Evolutionary conservation across 2,329 filamentous ascomycete species (phyloP), one percentile per base, ranked within the genome.

Genomic region (Curvularia sp.): DNA sequence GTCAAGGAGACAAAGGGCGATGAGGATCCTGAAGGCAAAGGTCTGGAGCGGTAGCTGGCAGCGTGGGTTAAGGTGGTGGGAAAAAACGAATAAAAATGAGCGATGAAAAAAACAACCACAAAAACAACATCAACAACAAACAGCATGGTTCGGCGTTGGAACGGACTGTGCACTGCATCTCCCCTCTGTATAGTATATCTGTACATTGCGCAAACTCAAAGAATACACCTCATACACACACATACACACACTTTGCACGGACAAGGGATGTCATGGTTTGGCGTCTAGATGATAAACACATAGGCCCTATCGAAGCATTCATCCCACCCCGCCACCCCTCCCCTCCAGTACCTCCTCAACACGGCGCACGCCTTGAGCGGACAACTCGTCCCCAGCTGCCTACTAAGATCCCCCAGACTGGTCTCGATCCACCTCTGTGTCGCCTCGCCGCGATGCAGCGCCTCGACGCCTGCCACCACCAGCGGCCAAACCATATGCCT

Each of bases 1-100:
- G 67, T 73, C 13, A 62, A 62, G 36, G 73, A 71, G 60, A 72
- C 68, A 3, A 68, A 67, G 51, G 69, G 70, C 10, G 66, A 74
- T 19, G 70, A 74, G 43, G 70, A 69, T 25, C 64, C 66, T 10
- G 71, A 72, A 5, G 58, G 59, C 6, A 65, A 68, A 50, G 61
- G 64, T 0, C 47, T 62, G 47, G 65, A 66, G 8, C 52, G 68
- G 46, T 70, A 61, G 64, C 8, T 68, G 59, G 63, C 6, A 7
- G 5, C 5, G 3, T 5, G 13, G 5, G 25, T 12, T 10, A 5
- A 49, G 8, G 46, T 8, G 9, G 13, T 30, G 23, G 27, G 6
- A 8, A 15, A 41, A 48, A 43, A 36, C 19, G 25, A 15, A 30
- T 10, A 13, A 36, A n/a, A n/a, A n/a, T 36, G 32, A 36, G 48